These are phyloP conservation scores for Teunomyces aglyptinius DNA, from an alignment of 805 yeast genomes.

Conservation along the genomic window DNA sequence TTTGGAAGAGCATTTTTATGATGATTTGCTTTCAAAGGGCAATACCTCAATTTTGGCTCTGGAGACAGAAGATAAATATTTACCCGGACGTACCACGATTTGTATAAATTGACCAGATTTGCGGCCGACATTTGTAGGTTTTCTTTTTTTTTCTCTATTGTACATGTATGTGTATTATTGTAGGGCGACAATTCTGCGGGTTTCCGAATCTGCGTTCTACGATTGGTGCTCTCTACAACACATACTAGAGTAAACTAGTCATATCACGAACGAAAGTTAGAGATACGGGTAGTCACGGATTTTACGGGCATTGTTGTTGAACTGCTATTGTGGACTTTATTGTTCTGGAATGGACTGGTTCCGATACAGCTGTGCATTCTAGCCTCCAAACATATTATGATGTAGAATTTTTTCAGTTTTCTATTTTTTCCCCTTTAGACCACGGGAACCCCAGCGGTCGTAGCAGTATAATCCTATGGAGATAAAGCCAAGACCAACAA, in stretches of 20 bases:
- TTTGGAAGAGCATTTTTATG: background rate
- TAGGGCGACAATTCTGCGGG: conserved; percentile 40
- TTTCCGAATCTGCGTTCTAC: conserved; percentile 24
- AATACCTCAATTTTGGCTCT: background rate
- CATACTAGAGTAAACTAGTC: conserved; percentile 46
- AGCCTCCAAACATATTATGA: conserved; percentile 38
- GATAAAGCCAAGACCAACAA: conserved; percentile 49
- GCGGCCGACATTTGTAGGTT: background rate
- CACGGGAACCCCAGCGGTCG: conserved; percentile 57
- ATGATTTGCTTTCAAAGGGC: background rate
- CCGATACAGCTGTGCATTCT: conserved; percentile 38
- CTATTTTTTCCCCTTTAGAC: conserved; percentile 11
- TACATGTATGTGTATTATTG: conserved; percentile 51
- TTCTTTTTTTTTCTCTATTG: conserved; percentile 31
- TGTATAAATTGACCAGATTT: background rate
- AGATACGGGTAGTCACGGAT: conserved; percentile 39
- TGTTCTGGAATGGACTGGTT: conserved; percentile 3
- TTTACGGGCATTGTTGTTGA: conserved; percentile 36
- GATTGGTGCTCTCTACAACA: conserved; percentile 50
- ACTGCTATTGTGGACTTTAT: background rate
- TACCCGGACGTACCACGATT: background rate
- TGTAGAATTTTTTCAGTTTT: conserved; percentile 4
- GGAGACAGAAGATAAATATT: background rate
- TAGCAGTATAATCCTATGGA: conserved; percentile 59
- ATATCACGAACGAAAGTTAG: conserved; percentile 7